These are phyloP conservation scores for Colletotrichum navitas DNA, from an alignment of 2,329 filamentous ascomycete species.

Conservation along the genomic window DNA sequence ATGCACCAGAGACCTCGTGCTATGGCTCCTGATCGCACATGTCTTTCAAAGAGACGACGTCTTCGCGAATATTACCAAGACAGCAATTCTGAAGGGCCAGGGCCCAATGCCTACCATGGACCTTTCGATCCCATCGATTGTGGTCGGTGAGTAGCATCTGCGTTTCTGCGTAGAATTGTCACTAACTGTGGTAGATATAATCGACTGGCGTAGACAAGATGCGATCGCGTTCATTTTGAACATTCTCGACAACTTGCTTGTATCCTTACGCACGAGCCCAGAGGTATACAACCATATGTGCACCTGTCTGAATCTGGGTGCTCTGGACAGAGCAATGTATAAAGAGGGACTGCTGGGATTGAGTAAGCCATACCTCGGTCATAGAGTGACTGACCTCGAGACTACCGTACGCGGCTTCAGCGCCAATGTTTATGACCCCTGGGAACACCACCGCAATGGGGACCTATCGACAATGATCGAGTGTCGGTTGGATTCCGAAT, in stretches of 20 bases:
- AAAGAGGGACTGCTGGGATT: not conserved
- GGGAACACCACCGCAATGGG: rapidly evolving
- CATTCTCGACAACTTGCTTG: not conserved
- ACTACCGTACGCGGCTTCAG: not conserved
- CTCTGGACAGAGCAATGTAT: not conserved
- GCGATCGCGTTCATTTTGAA: not conserved
- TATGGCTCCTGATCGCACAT: slow-evolving; percentile 42
- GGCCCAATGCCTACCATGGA: not conserved
- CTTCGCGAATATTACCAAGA: slow-evolving; percentile 23
- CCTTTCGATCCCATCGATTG: not conserved
- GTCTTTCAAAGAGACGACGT: slow-evolving; percentile 31
- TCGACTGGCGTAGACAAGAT: slow-evolving; percentile 4
- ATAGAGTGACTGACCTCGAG: rapidly evolving
- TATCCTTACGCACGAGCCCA: rapidly evolving
- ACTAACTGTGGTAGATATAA: not conserved
- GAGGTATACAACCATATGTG: not conserved
- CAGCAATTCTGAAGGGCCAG: slow-evolving; percentile 30
- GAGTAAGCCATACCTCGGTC: not conserved
- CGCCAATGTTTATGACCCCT: not conserved
- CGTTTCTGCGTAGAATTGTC: rapidly evolving
- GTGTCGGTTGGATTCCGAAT: not conserved
- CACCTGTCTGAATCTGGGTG: not conserved
- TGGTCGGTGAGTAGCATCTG: not conserved
- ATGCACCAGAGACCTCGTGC: slow-evolving; percentile 23
- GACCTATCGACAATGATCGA: not conserved